Evolutionary conservation across 1,284 basidiomycete species (phyloP).

Genomic region (Marasmius sp.): DNA sequence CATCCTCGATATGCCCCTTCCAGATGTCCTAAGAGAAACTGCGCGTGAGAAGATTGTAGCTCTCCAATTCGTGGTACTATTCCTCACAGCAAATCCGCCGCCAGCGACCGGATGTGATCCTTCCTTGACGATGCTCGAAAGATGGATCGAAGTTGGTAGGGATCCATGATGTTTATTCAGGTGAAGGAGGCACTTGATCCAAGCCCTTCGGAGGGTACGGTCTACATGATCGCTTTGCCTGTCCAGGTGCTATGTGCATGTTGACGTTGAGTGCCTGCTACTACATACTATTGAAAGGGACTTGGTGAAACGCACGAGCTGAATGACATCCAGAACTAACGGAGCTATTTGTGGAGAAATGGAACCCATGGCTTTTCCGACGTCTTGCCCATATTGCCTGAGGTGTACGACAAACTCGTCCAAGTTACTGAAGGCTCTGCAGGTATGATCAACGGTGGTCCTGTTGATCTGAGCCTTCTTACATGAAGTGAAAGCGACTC

Average conservation of each 20-base stretch:
- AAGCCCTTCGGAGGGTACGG: neutral
- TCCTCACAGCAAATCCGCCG: neutral
- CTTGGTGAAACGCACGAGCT: too few species aligned
- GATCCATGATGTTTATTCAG: neutral
- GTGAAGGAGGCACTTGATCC: neutral
- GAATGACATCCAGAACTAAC: too few species aligned
- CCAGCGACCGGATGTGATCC: neutral
- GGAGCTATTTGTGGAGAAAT: too few species aligned
- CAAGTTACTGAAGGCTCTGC: too few species aligned
- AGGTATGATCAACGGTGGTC: neutral
- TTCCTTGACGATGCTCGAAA: neutral
- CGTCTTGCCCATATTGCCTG: too few species aligned
- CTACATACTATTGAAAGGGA: neutral
- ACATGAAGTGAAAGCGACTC: neutral
- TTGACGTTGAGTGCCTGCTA: too few species aligned
- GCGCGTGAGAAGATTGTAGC: too few species aligned
- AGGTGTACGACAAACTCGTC: too few species aligned
- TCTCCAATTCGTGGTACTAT: neutral
- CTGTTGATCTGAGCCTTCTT: neutral
- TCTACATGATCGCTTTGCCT: neutral
- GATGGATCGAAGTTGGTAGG: neutral
- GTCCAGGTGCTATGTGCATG: neutral
- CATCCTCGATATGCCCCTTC: slow-evolving; percentile 5
- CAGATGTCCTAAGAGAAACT: slow-evolving; percentile 11
- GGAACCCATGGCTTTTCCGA: too few species aligned